phyloP scores from a whole-genome alignment of 2,329 filamentous ascomycete genomes.

The Mycocentrospora acerina region DNA sequence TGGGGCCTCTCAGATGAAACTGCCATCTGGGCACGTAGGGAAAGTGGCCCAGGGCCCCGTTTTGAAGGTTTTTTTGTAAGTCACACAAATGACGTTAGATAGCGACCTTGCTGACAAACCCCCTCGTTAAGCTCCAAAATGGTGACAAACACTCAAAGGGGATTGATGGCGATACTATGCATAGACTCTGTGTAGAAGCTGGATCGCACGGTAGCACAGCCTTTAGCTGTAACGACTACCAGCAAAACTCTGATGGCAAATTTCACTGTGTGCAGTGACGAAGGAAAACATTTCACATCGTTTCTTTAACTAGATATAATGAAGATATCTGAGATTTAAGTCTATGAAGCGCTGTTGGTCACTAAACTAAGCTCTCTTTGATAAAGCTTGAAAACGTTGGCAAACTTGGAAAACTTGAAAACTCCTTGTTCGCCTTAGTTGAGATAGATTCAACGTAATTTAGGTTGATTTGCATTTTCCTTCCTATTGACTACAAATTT shows the following conservation, averaged over 20 bases:
- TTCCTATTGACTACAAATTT: no score
- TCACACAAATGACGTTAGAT: neutral
- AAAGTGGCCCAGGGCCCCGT: neutral
- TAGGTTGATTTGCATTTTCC: no score
- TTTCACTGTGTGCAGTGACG: constrained; percentile 1
- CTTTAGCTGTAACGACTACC: neutral
- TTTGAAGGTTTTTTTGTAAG: neutral
- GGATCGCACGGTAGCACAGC: neutral
- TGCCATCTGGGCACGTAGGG: neutral
- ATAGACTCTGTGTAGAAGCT: constrained; percentile 1
- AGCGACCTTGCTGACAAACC: neutral
- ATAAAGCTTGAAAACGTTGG: no score
- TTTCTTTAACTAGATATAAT: no score
- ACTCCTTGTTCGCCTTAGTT: no score
- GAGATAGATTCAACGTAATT: no score
- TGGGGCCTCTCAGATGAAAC: neutral
- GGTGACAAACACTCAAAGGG: neutral
- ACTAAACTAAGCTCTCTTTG: no score
- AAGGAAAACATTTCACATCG: no score
- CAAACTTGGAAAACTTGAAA: no score
- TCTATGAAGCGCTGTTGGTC: no score
- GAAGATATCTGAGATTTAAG: no score
- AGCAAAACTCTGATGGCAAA: neutral
- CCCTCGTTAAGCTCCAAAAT: constrained; percentile 1
- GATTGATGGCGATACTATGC: constrained; percentile 1